Evolutionary conservation across 2,329 filamentous ascomycete genomes (phyloP).

Genomic region (Alternaria angustiovoidea): DNA sequence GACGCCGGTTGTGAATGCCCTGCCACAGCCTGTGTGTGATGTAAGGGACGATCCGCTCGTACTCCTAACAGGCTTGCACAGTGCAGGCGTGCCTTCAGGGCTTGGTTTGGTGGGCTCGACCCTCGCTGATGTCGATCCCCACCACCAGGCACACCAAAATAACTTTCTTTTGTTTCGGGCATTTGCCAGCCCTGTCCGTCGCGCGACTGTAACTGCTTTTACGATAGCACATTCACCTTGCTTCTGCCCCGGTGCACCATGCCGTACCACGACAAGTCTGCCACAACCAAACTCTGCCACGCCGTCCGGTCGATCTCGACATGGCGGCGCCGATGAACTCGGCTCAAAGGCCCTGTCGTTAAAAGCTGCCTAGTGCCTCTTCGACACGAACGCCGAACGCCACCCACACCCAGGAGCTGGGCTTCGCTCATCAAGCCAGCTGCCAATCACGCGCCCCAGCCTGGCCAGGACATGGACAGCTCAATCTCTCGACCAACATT

Average conservation of each 20-base stretch:
- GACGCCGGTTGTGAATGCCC: slow-evolving; percentile 13
- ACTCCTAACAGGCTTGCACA: slow-evolving; percentile 8
- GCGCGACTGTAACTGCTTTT: not conserved
- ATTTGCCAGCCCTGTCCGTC: not conserved
- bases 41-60: slow-evolving; percentile 17
- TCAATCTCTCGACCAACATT: slow-evolving; percentile 31
- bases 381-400: slow-evolving; percentile 16
- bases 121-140: slow-evolving; percentile 23
- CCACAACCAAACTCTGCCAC: not conserved
- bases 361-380: slow-evolving; percentile 22
- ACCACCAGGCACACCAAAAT: slow-evolving; percentile 32
- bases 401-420: slow-evolving; percentile 20
- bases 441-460: slow-evolving; percentile 19
- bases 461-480: slow-evolving; percentile 8
- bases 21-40: slow-evolving; percentile 13
- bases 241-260: not conserved
- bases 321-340: not conserved
- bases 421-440: slow-evolving; percentile 26
- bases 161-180: slow-evolving; percentile 28
- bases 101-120: slow-evolving; percentile 18
- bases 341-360: slow-evolving; percentile 13
- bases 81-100: not conserved
- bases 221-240: not conserved
- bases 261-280: not conserved
- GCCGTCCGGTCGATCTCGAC: not conserved